These are phyloP conservation scores for Helenozyma rhizophorensis DNA, from an alignment of 805 yeast genomes.

Conservation along the genomic window DNA sequence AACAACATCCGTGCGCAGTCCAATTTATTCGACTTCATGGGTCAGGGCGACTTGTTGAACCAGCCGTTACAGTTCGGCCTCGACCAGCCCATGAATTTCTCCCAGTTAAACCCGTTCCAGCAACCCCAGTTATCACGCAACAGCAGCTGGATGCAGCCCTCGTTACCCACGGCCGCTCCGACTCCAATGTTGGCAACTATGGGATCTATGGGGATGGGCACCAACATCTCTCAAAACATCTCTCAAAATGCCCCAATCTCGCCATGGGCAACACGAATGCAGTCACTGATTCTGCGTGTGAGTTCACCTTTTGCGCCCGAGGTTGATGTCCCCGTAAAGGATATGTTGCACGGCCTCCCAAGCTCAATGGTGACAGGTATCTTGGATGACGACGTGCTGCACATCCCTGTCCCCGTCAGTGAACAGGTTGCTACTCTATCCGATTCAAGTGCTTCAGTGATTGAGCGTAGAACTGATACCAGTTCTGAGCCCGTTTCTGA, in stretches of 20 bases:
- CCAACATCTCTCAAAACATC: no score
- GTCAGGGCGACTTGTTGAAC: conserved; percentile 13
- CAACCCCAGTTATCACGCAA: conserved; percentile 29
- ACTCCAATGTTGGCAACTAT: no score
- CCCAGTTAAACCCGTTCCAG: conserved; percentile 22
- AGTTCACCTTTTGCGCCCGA: conserved; percentile 37
- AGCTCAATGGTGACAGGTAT: conserved; percentile 39
- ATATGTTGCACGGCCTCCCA: conserved; percentile 35
- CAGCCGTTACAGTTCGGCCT: conserved; percentile 20
- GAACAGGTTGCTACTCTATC: no score
- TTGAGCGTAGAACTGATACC: no score
- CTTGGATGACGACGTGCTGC: conserved; percentile 32
- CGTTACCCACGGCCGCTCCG: no score
- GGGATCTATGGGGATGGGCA: no score
- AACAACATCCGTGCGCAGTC: conserved; percentile 22
- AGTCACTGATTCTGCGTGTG: conserved; percentile 28
- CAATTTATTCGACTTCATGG: conserved; percentile 16
- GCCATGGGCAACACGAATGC: conserved; percentile 36
- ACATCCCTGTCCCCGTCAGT: no score
- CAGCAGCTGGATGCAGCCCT: conserved; percentile 30
- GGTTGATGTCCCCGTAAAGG: conserved; percentile 17
- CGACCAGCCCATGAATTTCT: conserved; percentile 10
- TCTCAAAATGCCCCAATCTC: conserved; percentile 40
- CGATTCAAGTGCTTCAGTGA: no score
- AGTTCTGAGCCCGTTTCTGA: not conserved